These are phyloP conservation scores for Cicer pinnatifidum DNA, from an alignment of 306 rosid species.

Conservation along the genomic window DNA sequence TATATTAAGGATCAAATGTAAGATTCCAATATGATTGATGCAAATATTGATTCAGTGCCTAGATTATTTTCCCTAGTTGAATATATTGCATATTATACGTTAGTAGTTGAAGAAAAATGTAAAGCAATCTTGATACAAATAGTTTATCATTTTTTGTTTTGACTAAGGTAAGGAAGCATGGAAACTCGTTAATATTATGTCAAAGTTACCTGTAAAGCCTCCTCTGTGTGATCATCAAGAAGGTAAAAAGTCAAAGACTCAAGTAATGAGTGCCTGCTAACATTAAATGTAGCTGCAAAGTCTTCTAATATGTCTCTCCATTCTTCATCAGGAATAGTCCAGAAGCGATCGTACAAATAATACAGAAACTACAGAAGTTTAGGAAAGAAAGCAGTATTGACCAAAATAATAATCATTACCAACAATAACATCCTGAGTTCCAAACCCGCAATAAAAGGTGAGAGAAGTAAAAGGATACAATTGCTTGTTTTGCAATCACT, in stretches of 20 bases:
- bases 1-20: constrained; percentile 15
- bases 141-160: constrained; percentile 11
- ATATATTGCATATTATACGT: not conserved
- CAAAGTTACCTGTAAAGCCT: constrained; percentile 77
- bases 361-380: constrained; percentile 79
- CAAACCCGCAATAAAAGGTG: constrained; percentile 7
- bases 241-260: constrained; percentile 86
- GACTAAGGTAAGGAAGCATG: constrained; percentile 26
- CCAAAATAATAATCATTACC: constrained; percentile 31
- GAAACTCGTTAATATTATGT: constrained; percentile 33
- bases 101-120: constrained; percentile 14
- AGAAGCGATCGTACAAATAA: constrained; percentile 90
- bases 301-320: constrained; percentile 86
- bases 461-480: constrained; percentile 73
- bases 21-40: constrained; percentile 17
- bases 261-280: constrained; percentile 73
- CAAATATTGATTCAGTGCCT: constrained; percentile 3
- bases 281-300: constrained; percentile 79
- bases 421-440: constrained; percentile 31
- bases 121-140: constrained; percentile 33
- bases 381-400: constrained; percentile 49
- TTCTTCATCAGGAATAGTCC: constrained; percentile 80
- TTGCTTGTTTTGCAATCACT: constrained; percentile 94
- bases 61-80: constrained; percentile 28
- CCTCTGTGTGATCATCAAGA: constrained; percentile 81